Base-by-base conservation (phyloP, 1,284 basidiomycete genomes). In the Pseudozyma tsukubaensis region DNA sequence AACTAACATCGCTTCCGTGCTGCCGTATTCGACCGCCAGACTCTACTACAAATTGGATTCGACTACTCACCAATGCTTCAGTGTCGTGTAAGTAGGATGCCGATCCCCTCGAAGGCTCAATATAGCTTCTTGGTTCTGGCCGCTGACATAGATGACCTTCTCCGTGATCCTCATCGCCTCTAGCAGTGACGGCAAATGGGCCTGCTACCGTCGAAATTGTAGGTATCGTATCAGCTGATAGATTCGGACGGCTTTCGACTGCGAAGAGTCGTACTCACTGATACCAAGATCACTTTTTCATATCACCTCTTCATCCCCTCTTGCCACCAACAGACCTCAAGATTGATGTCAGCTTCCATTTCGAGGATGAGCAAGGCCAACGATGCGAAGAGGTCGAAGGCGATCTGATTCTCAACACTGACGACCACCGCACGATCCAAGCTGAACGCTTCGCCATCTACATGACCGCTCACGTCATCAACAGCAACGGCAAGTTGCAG, bases 151-250 rank as follows among this genome's bases (percentile, higher is more conserved):
- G n/a, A n/a, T n/a, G n/a, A n/a, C n/a, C n/a, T n/a, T n/a, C n/a
- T n/a, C n/a, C n/a, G n/a, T n/a, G n/a, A n/a, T n/a, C n/a, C 32
- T 16, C 44, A 14, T 47, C 14, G 24, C 32, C 5, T 34, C 47
- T 10, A 21, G 12, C 47, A 49, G 47, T 3, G 72, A 75, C 35
- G 72, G 68, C 18, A 75, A 75, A 21, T 75, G 72, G 72, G 72
- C 72, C 12, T 75, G 72, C 49, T 75, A 75, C 40, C 72, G 72
- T 40, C 67, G 72, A 10, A 75, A 75, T 54, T 75, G 37, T 44
- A 49, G 35, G 47, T 49, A n/a, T 48, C 45, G n/a, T n/a, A 43
- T 50, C 40, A 44, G 57, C 39, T 35, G n/a, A n/a, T n/a, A n/a
- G n/a, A n/a, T n/a, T n/a, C n/a, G n/a, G n/a, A n/a, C n/a, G n/a